Conservation (phyloP, 495 filamentous ascomycete species). For the Letharia lupina region DNA sequence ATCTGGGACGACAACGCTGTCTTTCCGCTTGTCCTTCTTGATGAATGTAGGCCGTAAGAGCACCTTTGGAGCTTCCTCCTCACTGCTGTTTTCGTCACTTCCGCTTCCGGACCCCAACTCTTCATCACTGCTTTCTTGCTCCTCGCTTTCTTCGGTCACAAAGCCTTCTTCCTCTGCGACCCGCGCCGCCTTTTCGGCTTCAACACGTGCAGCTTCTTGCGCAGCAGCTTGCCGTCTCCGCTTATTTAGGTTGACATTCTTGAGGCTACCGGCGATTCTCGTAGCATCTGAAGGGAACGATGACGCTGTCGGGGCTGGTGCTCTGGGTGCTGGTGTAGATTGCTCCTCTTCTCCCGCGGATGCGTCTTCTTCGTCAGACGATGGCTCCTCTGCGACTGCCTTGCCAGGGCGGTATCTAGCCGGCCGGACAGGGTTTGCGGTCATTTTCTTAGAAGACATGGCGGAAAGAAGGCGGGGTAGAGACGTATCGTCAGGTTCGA, state of each 20-base stretch:
- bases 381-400: constrained; percentile 55
- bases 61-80: constrained; percentile 67
- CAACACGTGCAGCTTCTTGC: constrained; percentile 38
- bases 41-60: constrained; percentile 88
- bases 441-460: constrained; percentile 92
- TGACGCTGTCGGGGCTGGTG: constrained; percentile 49
- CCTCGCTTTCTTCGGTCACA: constrained; percentile 53
- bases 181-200: constrained; percentile 24
- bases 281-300: constrained; percentile 45
- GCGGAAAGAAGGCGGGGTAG: constrained; percentile 21
- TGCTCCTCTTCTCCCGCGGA: constrained; percentile 43
- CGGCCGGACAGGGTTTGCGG: constrained; percentile 77
- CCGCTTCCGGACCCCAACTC: constrained; percentile 33
- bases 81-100: constrained; percentile 50
- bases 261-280: constrained; percentile 50
- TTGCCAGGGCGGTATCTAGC: constrained; percentile 85
- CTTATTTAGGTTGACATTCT: constrained; percentile 59
- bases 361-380: constrained; percentile 49
- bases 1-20: constrained; percentile 24
- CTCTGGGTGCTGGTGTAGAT: constrained; percentile 34
- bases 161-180: constrained; percentile 64
- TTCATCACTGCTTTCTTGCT: constrained; percentile 43
- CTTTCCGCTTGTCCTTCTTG: constrained; percentile 65
- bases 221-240: constrained; percentile 38
- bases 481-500: background rate